These are phyloP conservation scores for Gossypium rotundifolium DNA, from an alignment of 345 rosid genomes.

Conservation along the genomic window DNA sequence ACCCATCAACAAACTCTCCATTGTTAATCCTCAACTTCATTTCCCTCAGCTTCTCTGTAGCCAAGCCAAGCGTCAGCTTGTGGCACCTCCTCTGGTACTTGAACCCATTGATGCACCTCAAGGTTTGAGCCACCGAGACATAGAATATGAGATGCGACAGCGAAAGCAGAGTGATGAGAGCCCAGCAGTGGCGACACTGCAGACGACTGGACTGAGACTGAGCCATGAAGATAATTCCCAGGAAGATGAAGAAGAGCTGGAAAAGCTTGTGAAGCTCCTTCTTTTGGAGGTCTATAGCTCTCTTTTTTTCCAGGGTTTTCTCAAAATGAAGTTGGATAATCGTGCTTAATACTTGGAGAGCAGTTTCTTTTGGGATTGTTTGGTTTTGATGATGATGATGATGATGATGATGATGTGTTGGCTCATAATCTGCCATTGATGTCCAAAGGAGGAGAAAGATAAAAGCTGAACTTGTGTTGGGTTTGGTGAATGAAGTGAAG, in stretches of 20 bases:
- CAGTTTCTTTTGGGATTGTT: constrained; percentile 74
- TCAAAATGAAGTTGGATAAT: constrained; percentile 96
- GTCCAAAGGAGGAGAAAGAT: neutral
- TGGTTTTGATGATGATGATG: constrained; percentile 36
- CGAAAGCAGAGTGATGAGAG: constrained; percentile 66
- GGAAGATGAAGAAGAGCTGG: constrained; percentile 89
- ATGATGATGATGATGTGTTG: constrained; percentile 28
- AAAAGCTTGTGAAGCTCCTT: constrained; percentile 87
- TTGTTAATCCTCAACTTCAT: constrained; percentile 49
- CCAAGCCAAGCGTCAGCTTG: constrained; percentile 87
- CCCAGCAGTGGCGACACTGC: constrained; percentile 94
- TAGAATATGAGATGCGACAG: constrained; percentile 88
- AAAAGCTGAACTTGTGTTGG: neutral
- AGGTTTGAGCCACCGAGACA: constrained; percentile 85
- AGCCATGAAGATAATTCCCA: constrained; percentile 52
- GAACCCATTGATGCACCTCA: constrained; percentile 92
- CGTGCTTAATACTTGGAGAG: constrained; percentile 82
- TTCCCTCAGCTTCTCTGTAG: constrained; percentile 84
- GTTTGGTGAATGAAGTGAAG: neutral
- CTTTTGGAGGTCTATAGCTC: constrained; percentile 94
- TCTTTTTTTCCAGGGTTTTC: constrained; percentile 88
- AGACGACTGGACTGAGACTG: constrained; percentile 56
- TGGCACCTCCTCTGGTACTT: constrained; percentile 97
- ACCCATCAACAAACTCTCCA: constrained; percentile 33
- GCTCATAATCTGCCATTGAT: constrained; percentile 73